Percentiles rank a stretch among this genome's conserved stretches.
These are phyloP conservation scores for Saturnispora sekii DNA, from an alignment of 805 yeast genomes.

Conservation along the genomic window DNA sequence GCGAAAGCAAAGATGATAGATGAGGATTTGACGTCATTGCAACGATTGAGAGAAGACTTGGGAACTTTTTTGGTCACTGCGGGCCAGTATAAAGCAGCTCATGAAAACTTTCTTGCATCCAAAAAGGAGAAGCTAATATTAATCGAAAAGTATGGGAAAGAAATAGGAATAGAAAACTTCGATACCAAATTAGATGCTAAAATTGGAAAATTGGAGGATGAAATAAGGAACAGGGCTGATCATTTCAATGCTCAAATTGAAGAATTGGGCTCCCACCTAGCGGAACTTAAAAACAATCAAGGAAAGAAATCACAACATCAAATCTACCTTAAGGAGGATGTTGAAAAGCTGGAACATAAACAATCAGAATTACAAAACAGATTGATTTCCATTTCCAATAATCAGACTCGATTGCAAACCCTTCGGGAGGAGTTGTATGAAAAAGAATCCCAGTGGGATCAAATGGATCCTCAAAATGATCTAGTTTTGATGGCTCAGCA, in stretches of 20 bases:
- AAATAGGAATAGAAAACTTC: constrained; percentile 8
- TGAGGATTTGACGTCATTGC: constrained; percentile 7
- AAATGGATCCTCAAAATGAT: constrained; percentile 22
- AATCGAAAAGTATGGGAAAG: constrained; percentile 6
- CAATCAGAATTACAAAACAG: constrained; percentile 30
- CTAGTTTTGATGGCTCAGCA: constrained; percentile 25
- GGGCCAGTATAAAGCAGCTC: constrained; percentile 41
- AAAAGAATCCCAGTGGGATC: constrained; percentile 28
- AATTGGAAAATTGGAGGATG: constrained; percentile 6
- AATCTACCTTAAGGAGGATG: constrained; percentile 34
- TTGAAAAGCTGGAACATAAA: constrained; percentile 27
- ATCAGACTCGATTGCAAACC: constrained; percentile 38
- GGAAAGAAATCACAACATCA: constrained; percentile 35
- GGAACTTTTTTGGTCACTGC: constrained; percentile 35
- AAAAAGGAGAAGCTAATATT: constrained; percentile 10
- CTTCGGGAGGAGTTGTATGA: constrained; percentile 34
- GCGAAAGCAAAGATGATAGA: constrained; percentile 15
- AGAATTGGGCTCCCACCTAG: constrained; percentile 13
- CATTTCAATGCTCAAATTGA: constrained; percentile 10
- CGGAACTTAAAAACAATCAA: constrained; percentile 24
- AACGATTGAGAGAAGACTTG: constrained; percentile 24
- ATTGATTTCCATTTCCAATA: constrained; percentile 29
- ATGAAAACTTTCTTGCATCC: constrained; percentile 19
- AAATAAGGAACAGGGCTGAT: constrained; percentile 1
- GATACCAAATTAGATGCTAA: constrained; percentile 11